A percentile compares a stretch with the other conserved stretches of the same genome.
Conservation (phyloP, 768 basidiomycete genomes). For the Boletus vinaceobasis region DNA sequence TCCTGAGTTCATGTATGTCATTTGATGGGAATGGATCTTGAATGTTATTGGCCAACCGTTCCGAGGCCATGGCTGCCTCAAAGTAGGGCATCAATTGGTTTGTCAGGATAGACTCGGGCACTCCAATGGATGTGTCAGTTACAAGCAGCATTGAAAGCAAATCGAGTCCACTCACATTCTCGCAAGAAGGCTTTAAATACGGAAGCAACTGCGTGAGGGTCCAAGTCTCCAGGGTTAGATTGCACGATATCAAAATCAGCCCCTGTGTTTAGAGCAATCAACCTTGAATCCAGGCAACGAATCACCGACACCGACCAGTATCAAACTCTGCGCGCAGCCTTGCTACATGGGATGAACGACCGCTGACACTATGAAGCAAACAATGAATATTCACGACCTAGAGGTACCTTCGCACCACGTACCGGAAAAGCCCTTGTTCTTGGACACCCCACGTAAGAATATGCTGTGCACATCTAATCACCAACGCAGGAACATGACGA, state of each 20-base stretch:
- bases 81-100: conserved; percentile 67
- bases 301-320: conserved; percentile 45
- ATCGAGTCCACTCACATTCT: conserved; percentile 63
- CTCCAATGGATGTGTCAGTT: conserved; percentile 39
- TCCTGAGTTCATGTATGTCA: conserved; percentile 47
- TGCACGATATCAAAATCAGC: conserved; percentile 82
- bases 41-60: conserved; percentile 35
- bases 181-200: conserved; percentile 91
- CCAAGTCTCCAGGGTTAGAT: conserved; percentile 80
- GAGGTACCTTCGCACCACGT: conserved; percentile 24
- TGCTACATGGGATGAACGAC: conserved; percentile 75
- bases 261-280: conserved; percentile 41
- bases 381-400: conserved; percentile 2
- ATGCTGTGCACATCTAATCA: conserved; percentile 81
- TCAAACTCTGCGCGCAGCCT: conserved; percentile 81
- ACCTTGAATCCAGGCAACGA: not conserved
- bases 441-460: conserved; percentile 77
- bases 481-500: conserved; percentile 65
- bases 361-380: conserved; percentile 59
- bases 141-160: not conserved
- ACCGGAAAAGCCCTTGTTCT: conserved; percentile 87
- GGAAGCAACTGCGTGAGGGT: conserved; percentile 92
- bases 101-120: conserved; percentile 86
- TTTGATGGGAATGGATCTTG: conserved; percentile 35
- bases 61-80: conserved; percentile 68